Conservation (phyloP, 805 yeast genomes). For the Metschnikowia orientalis region DNA sequence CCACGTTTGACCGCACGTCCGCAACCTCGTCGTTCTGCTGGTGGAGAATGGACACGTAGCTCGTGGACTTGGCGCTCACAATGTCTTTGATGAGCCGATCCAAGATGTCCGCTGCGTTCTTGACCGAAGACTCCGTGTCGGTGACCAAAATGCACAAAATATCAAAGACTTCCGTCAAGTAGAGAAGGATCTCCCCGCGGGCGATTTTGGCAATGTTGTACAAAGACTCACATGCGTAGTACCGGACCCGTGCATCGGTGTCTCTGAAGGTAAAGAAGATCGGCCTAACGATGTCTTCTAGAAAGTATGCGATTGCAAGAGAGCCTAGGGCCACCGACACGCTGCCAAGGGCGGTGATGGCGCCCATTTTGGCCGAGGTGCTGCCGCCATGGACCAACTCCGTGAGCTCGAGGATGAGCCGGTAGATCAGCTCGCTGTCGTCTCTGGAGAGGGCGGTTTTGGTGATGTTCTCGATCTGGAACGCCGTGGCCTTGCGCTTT, state of each 20-base stretch:
- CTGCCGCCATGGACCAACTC: slow-evolving; percentile 72
- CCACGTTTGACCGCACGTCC: slow-evolving; percentile 36
- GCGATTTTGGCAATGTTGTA: slow-evolving; percentile 96
- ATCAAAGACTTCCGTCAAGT: slow-evolving; percentile 93
- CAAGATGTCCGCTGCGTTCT: slow-evolving; percentile 90
- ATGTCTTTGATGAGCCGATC: slow-evolving; percentile 91
- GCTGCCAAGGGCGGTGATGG: slow-evolving; percentile 92
- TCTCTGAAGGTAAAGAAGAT: slow-evolving; percentile 94
- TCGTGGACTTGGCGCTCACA: slow-evolving; percentile 89
- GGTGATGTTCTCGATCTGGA: slow-evolving; percentile 72
- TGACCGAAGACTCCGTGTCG: slow-evolving; percentile 85
- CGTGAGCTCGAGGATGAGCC: slow-evolving; percentile 70
- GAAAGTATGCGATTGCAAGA: slow-evolving; percentile 73
- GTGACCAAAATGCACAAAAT: slow-evolving; percentile 86
- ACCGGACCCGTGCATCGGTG: slow-evolving; percentile 94
- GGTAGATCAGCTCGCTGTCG: slow-evolving; percentile 55
- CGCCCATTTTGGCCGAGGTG: slow-evolving; percentile 79
- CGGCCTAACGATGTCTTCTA: slow-evolving; percentile 86
- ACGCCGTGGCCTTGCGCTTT: slow-evolving; percentile 45
- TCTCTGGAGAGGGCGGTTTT: slow-evolving; percentile 60
- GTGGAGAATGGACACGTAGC: slow-evolving; percentile 71
- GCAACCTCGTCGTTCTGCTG: slow-evolving; percentile 32
- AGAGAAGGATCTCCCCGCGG: slow-evolving; percentile 84
- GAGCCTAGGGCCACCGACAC: slow-evolving; percentile 90
- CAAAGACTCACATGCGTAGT: slow-evolving; percentile 93